Evolutionary conservation across 768 basidiomycete genomes (phyloP).

Genomic region (Trametes cubensis): DNA sequence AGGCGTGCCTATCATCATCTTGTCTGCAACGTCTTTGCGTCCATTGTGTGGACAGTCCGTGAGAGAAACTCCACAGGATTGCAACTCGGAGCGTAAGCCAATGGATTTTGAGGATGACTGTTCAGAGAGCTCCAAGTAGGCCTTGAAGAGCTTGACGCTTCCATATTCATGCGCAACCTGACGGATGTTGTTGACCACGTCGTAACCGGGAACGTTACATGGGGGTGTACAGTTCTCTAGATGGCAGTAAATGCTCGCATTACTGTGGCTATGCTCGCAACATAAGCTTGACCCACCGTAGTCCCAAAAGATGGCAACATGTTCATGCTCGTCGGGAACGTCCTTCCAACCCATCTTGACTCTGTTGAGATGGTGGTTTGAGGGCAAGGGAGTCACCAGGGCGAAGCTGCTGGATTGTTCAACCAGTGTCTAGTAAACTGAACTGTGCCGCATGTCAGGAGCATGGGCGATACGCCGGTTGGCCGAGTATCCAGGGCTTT

Average conservation of each 20-base stretch:
- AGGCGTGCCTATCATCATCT: constrained; percentile 53
- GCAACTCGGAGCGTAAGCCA: constrained; percentile 45
- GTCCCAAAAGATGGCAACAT: constrained; percentile 48
- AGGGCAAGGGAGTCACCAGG: not conserved
- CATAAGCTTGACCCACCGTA: constrained; percentile 35
- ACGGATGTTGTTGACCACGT: constrained; percentile 49
- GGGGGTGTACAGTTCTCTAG: constrained; percentile 45
- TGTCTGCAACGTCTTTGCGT: constrained; percentile 45
- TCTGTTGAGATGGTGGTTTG: not conserved
- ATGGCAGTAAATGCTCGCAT: not conserved
- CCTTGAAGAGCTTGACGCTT: constrained; percentile 53
- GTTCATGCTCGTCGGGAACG: constrained; percentile 22
- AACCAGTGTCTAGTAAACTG: not conserved
- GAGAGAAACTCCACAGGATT: constrained; percentile 53
- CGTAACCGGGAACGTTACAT: constrained; percentile 44
- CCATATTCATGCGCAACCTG: constrained; percentile 52
- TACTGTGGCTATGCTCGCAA: not conserved
- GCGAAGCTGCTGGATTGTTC: not conserved
- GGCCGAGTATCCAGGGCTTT: constrained; percentile 4
- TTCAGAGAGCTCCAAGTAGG: constrained; percentile 54
- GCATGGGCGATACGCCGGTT: constrained; percentile 21
- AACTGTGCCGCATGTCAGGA: constrained; percentile 17
- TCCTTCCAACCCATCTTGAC: not conserved
- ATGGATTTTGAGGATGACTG: constrained; percentile 41
- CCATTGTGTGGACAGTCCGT: constrained; percentile 35